These are phyloP conservation scores for Phytophthora pistaciae DNA, from an alignment of 352 stramenopile genomes.

Conservation along the genomic window DNA sequence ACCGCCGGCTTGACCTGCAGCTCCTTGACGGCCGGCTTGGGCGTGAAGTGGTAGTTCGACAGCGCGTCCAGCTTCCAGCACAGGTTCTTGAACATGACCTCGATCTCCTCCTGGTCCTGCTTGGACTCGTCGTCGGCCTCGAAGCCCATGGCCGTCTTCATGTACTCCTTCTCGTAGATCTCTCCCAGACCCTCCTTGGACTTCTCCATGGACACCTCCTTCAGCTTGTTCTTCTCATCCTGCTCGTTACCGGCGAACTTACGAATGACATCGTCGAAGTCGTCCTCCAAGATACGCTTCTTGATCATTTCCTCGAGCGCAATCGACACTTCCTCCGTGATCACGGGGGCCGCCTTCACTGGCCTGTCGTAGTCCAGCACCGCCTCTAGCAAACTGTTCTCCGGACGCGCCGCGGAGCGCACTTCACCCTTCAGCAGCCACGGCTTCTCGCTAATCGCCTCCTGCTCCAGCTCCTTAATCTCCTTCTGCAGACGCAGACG, in stretches of 20 bases:
- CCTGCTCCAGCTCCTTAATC: slow-evolving; percentile 89
- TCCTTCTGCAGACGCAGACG: slow-evolving; percentile 76
- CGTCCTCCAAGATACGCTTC: slow-evolving; percentile 94
- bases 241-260: slow-evolving; percentile 85
- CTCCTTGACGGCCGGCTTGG: slow-evolving; percentile 93
- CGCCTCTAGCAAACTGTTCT: slow-evolving; percentile 94
- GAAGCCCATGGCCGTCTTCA: slow-evolving; percentile 95
- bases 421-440: slow-evolving; percentile 95
- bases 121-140: slow-evolving; percentile 93
- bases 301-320: slow-evolving; percentile 96
- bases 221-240: slow-evolving; percentile 87
- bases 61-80: slow-evolving; percentile 96
- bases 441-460: slow-evolving; percentile 93
- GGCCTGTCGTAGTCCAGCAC: slow-evolving; percentile 95
- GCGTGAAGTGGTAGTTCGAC: slow-evolving; percentile 97
- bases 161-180: slow-evolving; percentile 96
- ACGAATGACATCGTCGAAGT: slow-evolving; percentile 96
- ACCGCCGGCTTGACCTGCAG: slow-evolving; percentile 86
- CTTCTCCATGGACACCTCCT: slow-evolving; percentile 95
- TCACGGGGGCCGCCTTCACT: slow-evolving; percentile 91
- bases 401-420: slow-evolving; percentile 82
- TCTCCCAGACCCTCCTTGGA: slow-evolving; percentile 92
- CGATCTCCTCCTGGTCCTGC: slow-evolving; percentile 95
- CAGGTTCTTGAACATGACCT: slow-evolving; percentile 94
- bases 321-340: slow-evolving; percentile 93